These are phyloP conservation scores for Stephania cephalantha DNA, from an alignment of 164 flowering plant genomes.

Conservation along the genomic window DNA sequence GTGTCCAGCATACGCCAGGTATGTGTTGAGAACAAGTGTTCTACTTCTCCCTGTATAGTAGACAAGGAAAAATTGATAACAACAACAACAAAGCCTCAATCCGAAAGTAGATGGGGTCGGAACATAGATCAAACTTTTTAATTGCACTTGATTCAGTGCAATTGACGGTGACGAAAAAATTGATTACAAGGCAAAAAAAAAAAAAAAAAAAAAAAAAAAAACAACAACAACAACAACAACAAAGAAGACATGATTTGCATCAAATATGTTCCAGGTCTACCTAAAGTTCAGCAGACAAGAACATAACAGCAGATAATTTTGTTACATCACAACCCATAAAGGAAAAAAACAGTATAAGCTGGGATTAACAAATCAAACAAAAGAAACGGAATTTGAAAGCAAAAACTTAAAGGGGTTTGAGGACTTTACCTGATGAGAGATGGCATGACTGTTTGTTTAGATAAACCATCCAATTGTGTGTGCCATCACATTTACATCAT, in stretches of 20 bases:
- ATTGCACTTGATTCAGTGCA: too few relatives aligned
- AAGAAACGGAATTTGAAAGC: neutral
- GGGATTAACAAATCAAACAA: neutral
- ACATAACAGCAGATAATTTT: neutral
- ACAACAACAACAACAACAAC: too few relatives aligned
- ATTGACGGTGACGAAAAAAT: too few relatives aligned
- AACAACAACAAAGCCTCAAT: too few relatives aligned
- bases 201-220: too few relatives aligned
- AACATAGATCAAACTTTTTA: too few relatives aligned
- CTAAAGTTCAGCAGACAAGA: constrained; percentile 2
- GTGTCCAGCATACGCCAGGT: too few relatives aligned
- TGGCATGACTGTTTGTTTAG: neutral
- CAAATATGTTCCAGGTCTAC: neutral
- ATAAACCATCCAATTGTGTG: neutral
- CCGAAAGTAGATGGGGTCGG: too few relatives aligned
- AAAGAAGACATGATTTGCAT: neutral
- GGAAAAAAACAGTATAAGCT: neutral
- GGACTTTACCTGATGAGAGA: neutral
- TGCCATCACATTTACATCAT: neutral
- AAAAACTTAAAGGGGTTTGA: neutral
- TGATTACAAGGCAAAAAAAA: neutral
- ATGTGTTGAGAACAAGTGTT: too few relatives aligned
- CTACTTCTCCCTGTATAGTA: too few relatives aligned
- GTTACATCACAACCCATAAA: constrained; percentile 1
- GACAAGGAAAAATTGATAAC: too few relatives aligned